phyloP scores from a whole-genome alignment of 1,284 basidiomycete genomes.

The Rhodotorula sp. region DNA sequence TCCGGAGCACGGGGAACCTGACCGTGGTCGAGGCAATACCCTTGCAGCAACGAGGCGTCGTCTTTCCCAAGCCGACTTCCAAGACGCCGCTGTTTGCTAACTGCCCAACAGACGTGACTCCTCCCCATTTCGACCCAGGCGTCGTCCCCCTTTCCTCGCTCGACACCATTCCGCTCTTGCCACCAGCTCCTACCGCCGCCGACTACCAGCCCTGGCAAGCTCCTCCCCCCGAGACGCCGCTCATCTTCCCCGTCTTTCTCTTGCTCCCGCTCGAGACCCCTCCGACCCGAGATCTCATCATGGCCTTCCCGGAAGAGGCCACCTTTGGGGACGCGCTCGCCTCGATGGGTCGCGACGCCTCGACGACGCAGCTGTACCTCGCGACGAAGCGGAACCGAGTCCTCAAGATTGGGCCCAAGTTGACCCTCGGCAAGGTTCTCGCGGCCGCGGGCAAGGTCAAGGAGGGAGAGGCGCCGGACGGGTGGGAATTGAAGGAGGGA shows the following conservation, averaged over 20 bases:
- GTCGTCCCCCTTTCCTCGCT: slow-evolving; percentile 43
- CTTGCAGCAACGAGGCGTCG: slow-evolving; percentile 63
- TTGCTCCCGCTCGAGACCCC: slow-evolving; percentile 78
- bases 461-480: slow-evolving; percentile 57
- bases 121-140: slow-evolving; percentile 55
- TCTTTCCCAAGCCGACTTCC: slow-evolving; percentile 52
- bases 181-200: slow-evolving; percentile 17
- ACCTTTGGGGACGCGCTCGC: slow-evolving; percentile 75
- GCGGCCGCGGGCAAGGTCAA: slow-evolving; percentile 54
- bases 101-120: slow-evolving; percentile 51
- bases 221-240: slow-evolving; percentile 57
- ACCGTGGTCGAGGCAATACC: background rate
- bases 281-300: slow-evolving; percentile 78
- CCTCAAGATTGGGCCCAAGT: slow-evolving; percentile 84
- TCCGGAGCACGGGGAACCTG: background rate
- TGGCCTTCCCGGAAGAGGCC: slow-evolving; percentile 79
- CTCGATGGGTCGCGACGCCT: slow-evolving; percentile 68
- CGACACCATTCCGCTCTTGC: slow-evolving; percentile 40
- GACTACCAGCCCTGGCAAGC: slow-evolving; percentile 57
- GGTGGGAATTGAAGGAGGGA: slow-evolving; percentile 84
- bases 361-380: slow-evolving; percentile 73
- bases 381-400: slow-evolving; percentile 72
- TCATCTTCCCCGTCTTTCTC: slow-evolving; percentile 85
- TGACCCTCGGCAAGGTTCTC: slow-evolving; percentile 75
- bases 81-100: slow-evolving; percentile 24